phyloP scores from a whole-genome alignment of 148 eudicot genomes.

The Dianthus caryophyllus region DNA sequence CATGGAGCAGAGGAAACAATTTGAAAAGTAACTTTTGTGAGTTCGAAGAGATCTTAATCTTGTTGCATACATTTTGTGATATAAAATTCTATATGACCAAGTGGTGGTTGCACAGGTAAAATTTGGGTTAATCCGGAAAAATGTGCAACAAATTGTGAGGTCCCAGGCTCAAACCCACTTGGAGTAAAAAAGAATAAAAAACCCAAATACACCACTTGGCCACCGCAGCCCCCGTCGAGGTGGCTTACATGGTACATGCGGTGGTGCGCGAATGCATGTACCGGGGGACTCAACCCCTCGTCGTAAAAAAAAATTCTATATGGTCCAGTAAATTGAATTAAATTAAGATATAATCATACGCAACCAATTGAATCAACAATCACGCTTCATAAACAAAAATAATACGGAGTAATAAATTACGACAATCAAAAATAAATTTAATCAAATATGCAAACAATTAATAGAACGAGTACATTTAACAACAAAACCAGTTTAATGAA shows the following conservation, averaged over 20 bases:
- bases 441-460: background rate
- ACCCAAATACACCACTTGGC: no score
- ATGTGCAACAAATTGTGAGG: no score
- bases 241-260: no score
- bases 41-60: slow-evolving; percentile 10
- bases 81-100: background rate
- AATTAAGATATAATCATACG: no score
- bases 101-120: background rate
- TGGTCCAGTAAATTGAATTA: no score
- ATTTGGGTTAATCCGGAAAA: no score
- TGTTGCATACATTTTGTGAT: slow-evolving; percentile 4
- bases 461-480: background rate
- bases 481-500: background rate
- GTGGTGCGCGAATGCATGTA: no score
- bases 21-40: no score
- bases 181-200: background rate
- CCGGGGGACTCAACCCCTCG: no score
- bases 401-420: background rate
- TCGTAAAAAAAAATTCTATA: no score
- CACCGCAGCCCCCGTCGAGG: no score
- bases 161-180: background rate
- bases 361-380: background rate
- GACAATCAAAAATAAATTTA: slow-evolving; percentile 1
- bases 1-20: background rate
- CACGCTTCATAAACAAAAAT: background rate